Conservation (phyloP, 768 basidiomycete species). For the Tylopilus plumbeoviolaceoides region DNA sequence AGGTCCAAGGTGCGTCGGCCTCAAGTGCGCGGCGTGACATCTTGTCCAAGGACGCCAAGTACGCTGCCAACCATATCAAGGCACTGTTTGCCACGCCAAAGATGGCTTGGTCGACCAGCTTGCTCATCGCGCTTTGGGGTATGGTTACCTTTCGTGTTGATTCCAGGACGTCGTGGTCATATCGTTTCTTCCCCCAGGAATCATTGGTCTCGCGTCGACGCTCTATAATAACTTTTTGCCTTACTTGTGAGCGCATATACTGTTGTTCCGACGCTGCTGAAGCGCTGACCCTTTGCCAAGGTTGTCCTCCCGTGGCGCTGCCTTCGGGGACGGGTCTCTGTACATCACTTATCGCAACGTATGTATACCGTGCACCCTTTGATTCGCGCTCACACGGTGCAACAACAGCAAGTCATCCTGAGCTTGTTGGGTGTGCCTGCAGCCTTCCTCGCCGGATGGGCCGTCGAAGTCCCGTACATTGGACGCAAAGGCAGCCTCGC, state of each 20-base stretch:
- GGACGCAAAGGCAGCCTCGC: conserved; percentile 68
- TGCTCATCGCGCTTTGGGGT: conserved; percentile 50
- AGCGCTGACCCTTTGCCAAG: conserved; percentile 28
- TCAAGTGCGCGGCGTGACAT: conserved; percentile 17
- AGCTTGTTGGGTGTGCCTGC: conserved; percentile 67
- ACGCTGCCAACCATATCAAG: conserved; percentile 44
- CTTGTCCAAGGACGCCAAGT: conserved; percentile 40
- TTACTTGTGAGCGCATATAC: conserved; percentile 39
- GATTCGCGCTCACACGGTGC: neutral
- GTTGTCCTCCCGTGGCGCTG: conserved; percentile 57
- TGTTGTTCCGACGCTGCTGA: neutral
- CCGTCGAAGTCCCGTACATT: conserved; percentile 59
- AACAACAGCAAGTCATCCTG: conserved; percentile 60
- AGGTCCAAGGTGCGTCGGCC: conserved; percentile 6
- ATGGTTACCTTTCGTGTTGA: conserved; percentile 17
- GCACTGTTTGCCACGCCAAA: conserved; percentile 60
- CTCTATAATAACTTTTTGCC: conserved; percentile 56
- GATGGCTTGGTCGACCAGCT: conserved; percentile 60
- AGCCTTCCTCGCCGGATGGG: conserved; percentile 66
- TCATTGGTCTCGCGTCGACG: conserved; percentile 73
- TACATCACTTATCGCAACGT: conserved; percentile 75
- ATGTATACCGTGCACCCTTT: conserved; percentile 3
- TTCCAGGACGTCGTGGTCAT: neutral
- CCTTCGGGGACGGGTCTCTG: conserved; percentile 65
- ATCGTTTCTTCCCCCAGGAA: conserved; percentile 35